Conservation (phyloP, 352 stramenopile genomes). For the Phytophthora litchii region DNA sequence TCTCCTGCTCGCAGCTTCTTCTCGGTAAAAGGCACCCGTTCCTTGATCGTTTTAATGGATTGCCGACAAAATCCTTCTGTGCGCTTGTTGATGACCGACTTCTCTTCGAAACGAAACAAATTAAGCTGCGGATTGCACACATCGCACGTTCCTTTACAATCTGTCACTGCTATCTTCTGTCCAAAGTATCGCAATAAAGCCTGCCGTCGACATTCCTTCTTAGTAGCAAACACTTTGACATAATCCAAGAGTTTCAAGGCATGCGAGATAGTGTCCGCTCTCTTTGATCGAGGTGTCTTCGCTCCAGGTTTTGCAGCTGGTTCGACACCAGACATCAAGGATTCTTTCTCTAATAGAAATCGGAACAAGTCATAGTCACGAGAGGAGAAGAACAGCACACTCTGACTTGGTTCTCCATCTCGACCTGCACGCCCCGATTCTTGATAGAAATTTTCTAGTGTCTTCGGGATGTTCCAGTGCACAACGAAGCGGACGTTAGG, state of each 20-base stretch:
- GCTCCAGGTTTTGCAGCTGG: neutral
- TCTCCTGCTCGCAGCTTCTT: constrained; percentile 44
- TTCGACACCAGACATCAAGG: constrained; percentile 1
- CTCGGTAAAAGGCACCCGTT: constrained; percentile 19
- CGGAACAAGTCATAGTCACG: constrained; percentile 56
- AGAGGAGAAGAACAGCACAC: constrained; percentile 81
- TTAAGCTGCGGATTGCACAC: constrained; percentile 64
- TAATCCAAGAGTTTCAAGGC: constrained; percentile 41
- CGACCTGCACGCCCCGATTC: constrained; percentile 95
- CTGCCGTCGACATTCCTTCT: constrained; percentile 59
- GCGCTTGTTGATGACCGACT: constrained; percentile 26
- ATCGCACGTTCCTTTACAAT: constrained; percentile 58
- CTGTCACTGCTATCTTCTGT: constrained; percentile 45
- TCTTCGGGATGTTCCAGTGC: constrained; percentile 88
- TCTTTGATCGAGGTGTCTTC: constrained; percentile 15
- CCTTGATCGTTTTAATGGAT: constrained; percentile 24
- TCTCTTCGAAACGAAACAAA: constrained; percentile 57
- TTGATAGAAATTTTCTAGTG: constrained; percentile 97
- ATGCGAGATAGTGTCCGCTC: constrained; percentile 20
- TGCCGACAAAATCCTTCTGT: constrained; percentile 34
- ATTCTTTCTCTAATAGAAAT: constrained; percentile 51
- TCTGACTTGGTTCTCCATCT: constrained; percentile 89
- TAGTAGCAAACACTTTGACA: constrained; percentile 50
- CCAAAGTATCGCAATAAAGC: constrained; percentile 63
- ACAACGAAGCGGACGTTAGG: constrained; percentile 90